A percentile compares a stretch with the other conserved stretches of the same genome.
Evolutionary conservation across 768 basidiomycete genomes (phyloP).

Genomic region (Thelephora ganbajun): DNA sequence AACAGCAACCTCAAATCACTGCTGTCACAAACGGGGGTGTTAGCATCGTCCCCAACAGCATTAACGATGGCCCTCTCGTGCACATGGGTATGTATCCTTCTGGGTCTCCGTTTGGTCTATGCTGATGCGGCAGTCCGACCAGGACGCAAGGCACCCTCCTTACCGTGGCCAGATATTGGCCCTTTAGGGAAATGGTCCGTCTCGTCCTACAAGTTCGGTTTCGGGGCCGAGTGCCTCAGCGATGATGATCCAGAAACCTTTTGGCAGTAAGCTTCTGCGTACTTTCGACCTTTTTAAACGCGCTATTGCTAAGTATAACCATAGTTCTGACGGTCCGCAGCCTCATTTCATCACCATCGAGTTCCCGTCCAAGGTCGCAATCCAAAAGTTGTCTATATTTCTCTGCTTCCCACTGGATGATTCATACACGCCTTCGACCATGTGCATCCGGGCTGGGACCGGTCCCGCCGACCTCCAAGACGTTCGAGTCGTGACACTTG

Average conservation of each 20-base stretch:
- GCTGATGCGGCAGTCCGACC: too few relatives aligned
- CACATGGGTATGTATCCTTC: conserved; percentile 18
- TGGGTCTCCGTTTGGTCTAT: background rate
- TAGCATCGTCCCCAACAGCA: background rate
- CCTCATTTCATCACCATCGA: conserved; percentile 93
- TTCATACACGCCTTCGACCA: conserved; percentile 89
- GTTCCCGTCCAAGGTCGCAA: conserved; percentile 79
- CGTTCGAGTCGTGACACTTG: conserved; percentile 68
- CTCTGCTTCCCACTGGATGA: conserved; percentile 79
- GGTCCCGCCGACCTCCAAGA: conserved; percentile 88
- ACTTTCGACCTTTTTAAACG: background rate
- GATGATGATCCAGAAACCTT: conserved; percentile 88
- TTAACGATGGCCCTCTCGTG: conserved; percentile 25
- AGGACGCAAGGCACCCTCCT: conserved; percentile 31
- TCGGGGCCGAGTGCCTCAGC: conserved; percentile 82
- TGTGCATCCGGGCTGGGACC: conserved; percentile 87
- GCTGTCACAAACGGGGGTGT: background rate
- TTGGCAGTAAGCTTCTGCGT: conserved; percentile 72
- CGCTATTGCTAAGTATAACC: conserved; percentile 1
- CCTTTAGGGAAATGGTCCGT: conserved; percentile 89
- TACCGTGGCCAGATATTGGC: conserved; percentile 78
- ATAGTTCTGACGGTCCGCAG: conserved; percentile 86
- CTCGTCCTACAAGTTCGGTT: conserved; percentile 92
- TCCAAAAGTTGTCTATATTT: conserved; percentile 86
- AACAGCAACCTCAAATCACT: background rate